These are phyloP conservation scores for Avena atlantica DNA, from an alignment of 176 grass and related monocot genomes.

Conservation along the genomic window DNA sequence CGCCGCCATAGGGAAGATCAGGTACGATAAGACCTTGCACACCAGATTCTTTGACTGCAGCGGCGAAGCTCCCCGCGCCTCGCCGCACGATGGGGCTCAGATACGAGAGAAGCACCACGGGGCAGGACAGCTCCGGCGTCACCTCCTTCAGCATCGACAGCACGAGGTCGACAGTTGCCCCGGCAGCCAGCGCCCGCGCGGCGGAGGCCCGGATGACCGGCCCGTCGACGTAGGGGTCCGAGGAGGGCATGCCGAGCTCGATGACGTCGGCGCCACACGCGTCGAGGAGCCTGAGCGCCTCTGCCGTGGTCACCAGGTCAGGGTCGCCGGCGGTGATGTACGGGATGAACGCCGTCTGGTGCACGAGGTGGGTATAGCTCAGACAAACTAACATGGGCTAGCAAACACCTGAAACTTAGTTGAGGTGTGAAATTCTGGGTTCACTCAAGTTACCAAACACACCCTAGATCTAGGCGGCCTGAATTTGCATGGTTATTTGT, in stretches of 20 bases:
- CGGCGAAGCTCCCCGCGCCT: conserved; percentile 57
- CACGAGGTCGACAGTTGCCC: conserved; percentile 42
- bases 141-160: conserved; percentile 60
- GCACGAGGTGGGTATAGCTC: too few relatives aligned
- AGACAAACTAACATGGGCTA: too few relatives aligned
- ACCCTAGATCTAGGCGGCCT: too few relatives aligned
- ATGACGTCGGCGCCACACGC: conserved; percentile 69
- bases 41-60: conserved; percentile 53
- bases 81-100: conserved; percentile 66
- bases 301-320: conserved; percentile 75
- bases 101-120: conserved; percentile 78
- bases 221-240: conserved; percentile 75
- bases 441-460: too few relatives aligned
- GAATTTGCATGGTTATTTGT: too few relatives aligned
- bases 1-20: conserved; percentile 61
- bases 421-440: too few relatives aligned
- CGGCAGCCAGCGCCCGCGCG: conserved; percentile 58
- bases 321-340: conserved; percentile 54
- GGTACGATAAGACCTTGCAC: conserved; percentile 69
- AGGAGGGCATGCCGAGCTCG: conserved; percentile 48
- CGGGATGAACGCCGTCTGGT: conserved; percentile 47
- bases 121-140: conserved; percentile 64
- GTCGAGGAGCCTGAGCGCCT: conserved; percentile 73
- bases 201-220: conserved; percentile 76
- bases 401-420: too few relatives aligned